phyloP scores from a whole-genome alignment of 1,284 basidiomycete species.

The Cutaneotrichosporon spelunceum region DNA sequence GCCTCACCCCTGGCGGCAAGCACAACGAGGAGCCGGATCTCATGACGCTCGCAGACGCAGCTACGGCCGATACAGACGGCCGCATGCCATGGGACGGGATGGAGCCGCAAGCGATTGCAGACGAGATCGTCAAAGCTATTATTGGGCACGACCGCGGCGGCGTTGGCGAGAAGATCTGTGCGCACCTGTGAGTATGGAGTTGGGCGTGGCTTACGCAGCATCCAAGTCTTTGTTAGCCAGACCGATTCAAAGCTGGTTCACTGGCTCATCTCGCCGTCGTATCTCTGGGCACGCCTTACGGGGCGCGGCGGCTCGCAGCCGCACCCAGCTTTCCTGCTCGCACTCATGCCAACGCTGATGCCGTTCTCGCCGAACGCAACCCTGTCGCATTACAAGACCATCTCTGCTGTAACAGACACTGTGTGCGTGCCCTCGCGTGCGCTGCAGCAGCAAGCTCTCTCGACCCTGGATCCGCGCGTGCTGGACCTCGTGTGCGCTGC shows the following conservation, averaged over 20 bases:
- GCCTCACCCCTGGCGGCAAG: conserved; percentile 8
- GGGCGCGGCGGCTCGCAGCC: conserved; percentile 26
- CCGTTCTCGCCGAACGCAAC: conserved; percentile 22
- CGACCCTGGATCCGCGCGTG: conserved; percentile 33
- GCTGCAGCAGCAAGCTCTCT: conserved; percentile 27
- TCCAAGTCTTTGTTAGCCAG: conserved; percentile 30
- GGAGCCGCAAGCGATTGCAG: conserved; percentile 29
- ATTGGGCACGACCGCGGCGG: conserved; percentile 33
- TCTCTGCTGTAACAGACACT: conserved; percentile 12
- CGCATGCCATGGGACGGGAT: conserved; percentile 34
- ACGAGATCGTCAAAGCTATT: conserved; percentile 34
- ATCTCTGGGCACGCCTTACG: conserved; percentile 29
- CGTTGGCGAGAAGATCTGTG: conserved; percentile 41
- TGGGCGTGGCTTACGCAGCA: conserved; percentile 20
- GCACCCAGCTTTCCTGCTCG: conserved; percentile 37
- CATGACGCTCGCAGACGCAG: conserved; percentile 51
- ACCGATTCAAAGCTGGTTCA: conserved; percentile 21
- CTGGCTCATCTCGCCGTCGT: conserved; percentile 26
- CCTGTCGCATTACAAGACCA: conserved; percentile 7
- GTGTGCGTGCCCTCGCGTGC: conserved; percentile 23
- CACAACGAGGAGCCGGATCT: conserved; percentile 39
- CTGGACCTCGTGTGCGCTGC: conserved; percentile 41
- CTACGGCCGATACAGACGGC: conserved; percentile 32
- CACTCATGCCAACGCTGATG: conserved; percentile 31
- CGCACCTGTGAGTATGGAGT: conserved; percentile 37